Percentiles rank a stretch among this genome's conserved stretches.
These are phyloP conservation scores for Inga laurina DNA, from an alignment of 306 rosid genomes.

Conservation along the genomic window DNA sequence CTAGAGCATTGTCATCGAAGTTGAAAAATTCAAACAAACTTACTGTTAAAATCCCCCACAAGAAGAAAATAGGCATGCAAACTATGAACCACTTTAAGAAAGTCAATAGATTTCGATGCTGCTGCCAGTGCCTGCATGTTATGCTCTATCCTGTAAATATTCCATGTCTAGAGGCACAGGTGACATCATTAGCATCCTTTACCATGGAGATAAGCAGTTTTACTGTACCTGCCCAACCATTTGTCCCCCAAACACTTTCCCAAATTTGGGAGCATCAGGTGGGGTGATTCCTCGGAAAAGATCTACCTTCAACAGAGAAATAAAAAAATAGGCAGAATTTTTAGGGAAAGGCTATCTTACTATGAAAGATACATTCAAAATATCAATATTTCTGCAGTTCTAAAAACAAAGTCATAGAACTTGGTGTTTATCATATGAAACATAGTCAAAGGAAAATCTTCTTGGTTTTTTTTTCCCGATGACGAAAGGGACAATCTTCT, in stretches of 20 bases:
- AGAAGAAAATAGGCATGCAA: slow-evolving; percentile 90
- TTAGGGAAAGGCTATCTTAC: not conserved
- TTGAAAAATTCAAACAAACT: slow-evolving; percentile 44
- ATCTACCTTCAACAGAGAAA: slow-evolving; percentile 61
- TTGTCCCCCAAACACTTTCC: slow-evolving; percentile 95
- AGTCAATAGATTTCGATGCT: slow-evolving; percentile 94
- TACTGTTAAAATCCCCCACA: slow-evolving; percentile 80
- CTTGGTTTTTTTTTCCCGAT: no score
- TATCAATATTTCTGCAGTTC: not conserved
- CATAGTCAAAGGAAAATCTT: not conserved
- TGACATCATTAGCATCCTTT: slow-evolving; percentile 23
- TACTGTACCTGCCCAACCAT: slow-evolving; percentile 81
- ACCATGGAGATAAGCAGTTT: slow-evolving; percentile 23
- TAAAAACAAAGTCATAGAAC: not conserved
- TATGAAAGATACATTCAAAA: slow-evolving; percentile 22
- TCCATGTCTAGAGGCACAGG: slow-evolving; percentile 23
- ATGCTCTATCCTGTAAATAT: slow-evolving; percentile 31
- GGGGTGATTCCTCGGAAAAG: slow-evolving; percentile 85
- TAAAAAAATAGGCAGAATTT: slow-evolving; percentile 11
- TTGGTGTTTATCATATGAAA: not conserved
- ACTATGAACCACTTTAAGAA: slow-evolving; percentile 83
- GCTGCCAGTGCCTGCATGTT: slow-evolving; percentile 90
- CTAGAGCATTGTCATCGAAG: slow-evolving; percentile 21
- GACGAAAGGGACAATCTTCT: not conserved
- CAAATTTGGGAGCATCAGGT: slow-evolving; percentile 77